Evolutionary conservation across 176 grass and related monocot genomes (phyloP).

Genomic region (Bolboschoenus planiculmis): DNA sequence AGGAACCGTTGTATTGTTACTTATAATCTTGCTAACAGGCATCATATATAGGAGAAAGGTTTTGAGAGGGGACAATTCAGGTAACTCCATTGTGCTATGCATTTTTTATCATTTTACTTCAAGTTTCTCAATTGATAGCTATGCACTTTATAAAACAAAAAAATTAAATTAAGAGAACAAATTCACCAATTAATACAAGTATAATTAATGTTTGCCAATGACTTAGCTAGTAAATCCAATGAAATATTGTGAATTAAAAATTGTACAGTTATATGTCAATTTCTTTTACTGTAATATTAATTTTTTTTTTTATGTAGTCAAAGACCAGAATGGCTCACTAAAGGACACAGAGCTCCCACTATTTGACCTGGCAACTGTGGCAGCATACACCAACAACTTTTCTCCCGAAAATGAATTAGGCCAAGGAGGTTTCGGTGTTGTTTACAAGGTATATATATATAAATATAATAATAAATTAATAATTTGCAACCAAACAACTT

Average conservation of each 20-base stretch:
- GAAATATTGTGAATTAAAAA: neutral
- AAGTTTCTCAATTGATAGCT: neutral
- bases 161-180: neutral
- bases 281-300: too few relatives aligned
- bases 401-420: conserved; percentile 29
- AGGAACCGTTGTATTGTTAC: neutral
- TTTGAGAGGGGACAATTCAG: neutral
- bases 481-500: neutral
- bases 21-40: neutral
- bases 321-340: neutral
- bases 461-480: too few relatives aligned
- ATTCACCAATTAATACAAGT: neutral
- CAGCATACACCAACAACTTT: conserved; percentile 31
- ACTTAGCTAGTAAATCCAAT: neutral
- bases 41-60: neutral
- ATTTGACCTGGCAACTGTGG: conserved; percentile 30
- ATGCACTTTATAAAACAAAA: neutral
- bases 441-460: conserved; percentile 50
- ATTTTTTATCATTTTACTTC: neutral
- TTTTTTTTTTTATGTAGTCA: too few relatives aligned
- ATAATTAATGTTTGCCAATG: neutral
- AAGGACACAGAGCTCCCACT: conserved; percentile 18
- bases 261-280: neutral
- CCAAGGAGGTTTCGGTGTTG: conserved; percentile 41
- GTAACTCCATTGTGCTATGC: neutral